phyloP scores from a whole-genome alignment of 73 alveolate genomes.

The Paramecium pentaurelia region DNA sequence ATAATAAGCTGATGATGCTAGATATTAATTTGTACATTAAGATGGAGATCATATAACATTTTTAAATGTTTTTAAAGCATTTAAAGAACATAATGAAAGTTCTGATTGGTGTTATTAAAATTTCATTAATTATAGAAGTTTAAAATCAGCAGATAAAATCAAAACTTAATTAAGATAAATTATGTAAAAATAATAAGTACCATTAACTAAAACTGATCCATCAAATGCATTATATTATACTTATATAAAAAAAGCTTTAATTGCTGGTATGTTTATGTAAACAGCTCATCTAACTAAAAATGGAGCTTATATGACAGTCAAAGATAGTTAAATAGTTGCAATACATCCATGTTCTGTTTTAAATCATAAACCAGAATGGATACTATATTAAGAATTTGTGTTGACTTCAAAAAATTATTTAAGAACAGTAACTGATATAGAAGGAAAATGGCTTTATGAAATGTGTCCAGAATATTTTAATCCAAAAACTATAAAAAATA shows the following conservation, averaged over 20 bases:
- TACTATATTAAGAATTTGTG: slow-evolving; percentile 97
- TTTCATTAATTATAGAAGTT: slow-evolving; percentile 88
- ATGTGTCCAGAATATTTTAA: slow-evolving; percentile 95
- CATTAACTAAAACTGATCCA: slow-evolving; percentile 38
- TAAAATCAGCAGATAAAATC: slow-evolving; percentile 90
- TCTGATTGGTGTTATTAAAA: slow-evolving; percentile 96
- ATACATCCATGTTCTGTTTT: slow-evolving; percentile 97
- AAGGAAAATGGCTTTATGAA: slow-evolving; percentile 96
- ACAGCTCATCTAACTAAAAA: slow-evolving; percentile 94
- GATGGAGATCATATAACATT: slow-evolving; percentile 99
- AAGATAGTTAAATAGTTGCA: slow-evolving; percentile 96
- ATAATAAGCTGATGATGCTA: slow-evolving; percentile 98
- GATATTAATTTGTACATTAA: slow-evolving; percentile 93
- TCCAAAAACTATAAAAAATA: slow-evolving; percentile 66
- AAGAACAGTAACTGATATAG: slow-evolving; percentile 91
- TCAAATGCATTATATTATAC: slow-evolving; percentile 56
- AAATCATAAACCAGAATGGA: slow-evolving; percentile 98
- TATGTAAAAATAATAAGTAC: slow-evolving; percentile 65
- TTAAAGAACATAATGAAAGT: slow-evolving; percentile 82
- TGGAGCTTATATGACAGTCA: slow-evolving; percentile 94
- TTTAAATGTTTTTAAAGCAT: slow-evolving; percentile 92
- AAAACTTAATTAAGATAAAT: slow-evolving; percentile 83
- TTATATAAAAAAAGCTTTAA: slow-evolving; percentile 79
- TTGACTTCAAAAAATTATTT: slow-evolving; percentile 96
- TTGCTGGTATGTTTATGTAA: slow-evolving; percentile 91